phyloP scores from a whole-genome alignment of 2,329 filamentous ascomycete species.

The Sporothrix globosa region DNA sequence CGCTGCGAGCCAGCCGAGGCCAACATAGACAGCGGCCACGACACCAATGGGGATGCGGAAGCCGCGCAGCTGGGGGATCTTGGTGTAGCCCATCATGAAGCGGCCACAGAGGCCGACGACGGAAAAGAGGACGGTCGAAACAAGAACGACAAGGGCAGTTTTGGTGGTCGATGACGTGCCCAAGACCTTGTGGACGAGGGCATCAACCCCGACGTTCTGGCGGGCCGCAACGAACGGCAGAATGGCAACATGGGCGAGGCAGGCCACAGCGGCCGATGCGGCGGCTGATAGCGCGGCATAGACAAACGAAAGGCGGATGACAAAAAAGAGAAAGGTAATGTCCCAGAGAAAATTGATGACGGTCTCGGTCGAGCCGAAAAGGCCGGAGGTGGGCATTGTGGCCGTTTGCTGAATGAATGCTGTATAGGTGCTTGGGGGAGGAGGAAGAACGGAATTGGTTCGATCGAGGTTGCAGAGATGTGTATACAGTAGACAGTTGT shows the following conservation, averaged over 20 bases:
- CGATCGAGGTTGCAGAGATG: neutral
- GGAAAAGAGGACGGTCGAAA: neutral
- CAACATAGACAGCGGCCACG: constrained; percentile 38
- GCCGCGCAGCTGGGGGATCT: constrained; percentile 40
- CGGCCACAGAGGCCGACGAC: constrained; percentile 38
- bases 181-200: constrained; percentile 5
- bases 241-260: constrained; percentile 33
- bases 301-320: constrained; percentile 33
- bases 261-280: constrained; percentile 41
- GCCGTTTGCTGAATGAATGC: neutral
- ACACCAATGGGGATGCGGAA: constrained; percentile 43
- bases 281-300: constrained; percentile 39
- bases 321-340: constrained; percentile 44
- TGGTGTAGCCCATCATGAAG: constrained; percentile 38
- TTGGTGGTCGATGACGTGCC: constrained; percentile 6
- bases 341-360: constrained; percentile 47
- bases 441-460: too few species aligned
- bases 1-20: constrained; percentile 24
- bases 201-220: neutral
- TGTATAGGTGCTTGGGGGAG: neutral
- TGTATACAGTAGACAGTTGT: neutral
- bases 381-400: constrained; percentile 20
- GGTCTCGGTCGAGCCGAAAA: constrained; percentile 44
- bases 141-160: neutral
- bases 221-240: constrained; percentile 18